A percentile compares a stretch with the other conserved stretches of the same genome.
phyloP scores from a whole-genome alignment of 768 basidiomycete genomes.

The Cystobasidium onofrii region DNA sequence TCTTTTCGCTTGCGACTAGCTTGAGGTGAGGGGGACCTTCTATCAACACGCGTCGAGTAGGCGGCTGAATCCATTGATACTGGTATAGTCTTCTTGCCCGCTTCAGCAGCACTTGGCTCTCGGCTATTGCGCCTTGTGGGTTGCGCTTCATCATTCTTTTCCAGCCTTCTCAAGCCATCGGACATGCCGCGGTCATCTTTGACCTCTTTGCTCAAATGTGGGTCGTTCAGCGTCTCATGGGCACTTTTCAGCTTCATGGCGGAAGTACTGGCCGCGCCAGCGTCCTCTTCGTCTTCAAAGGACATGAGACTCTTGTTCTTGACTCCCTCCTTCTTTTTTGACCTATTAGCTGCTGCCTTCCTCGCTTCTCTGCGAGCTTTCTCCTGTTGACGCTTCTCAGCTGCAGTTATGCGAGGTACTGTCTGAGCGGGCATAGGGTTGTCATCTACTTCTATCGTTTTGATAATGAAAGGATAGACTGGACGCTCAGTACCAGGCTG shows the following conservation, averaged over 20 bases:
- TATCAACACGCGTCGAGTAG: neutral
- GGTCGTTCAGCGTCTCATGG: conserved; percentile 39
- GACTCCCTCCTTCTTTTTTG: conserved; percentile 67
- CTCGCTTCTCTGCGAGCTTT: conserved; percentile 67
- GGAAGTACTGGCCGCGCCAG: conserved; percentile 48
- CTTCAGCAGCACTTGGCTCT: neutral
- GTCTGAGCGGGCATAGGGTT: conserved; percentile 87
- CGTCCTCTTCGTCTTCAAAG: conserved; percentile 62
- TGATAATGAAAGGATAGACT: conserved; percentile 85
- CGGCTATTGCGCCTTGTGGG: neutral
- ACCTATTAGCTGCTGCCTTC: conserved; percentile 67
- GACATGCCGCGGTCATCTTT: conserved; percentile 39
- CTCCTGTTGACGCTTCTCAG: conserved; percentile 64
- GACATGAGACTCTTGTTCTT: conserved; percentile 90
- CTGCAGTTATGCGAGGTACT: conserved; percentile 89
- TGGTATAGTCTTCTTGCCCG: conserved; percentile 1
- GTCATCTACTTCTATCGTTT: conserved; percentile 69
- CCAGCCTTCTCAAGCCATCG: conserved; percentile 22
- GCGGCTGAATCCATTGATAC: conserved; percentile 9
- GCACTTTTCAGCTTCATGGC: conserved; percentile 38
- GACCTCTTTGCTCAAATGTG: conserved; percentile 34
- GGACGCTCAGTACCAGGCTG: conserved; percentile 70
- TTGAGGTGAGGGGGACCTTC: neutral
- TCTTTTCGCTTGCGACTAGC: conserved; percentile 4
- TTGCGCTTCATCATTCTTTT: neutral